Evolutionary conservation across 2,329 filamentous ascomycete genomes (phyloP), one percentile per base, ranked within the genome.

Genomic region (Pseudogymnoascus sp.): DNA sequence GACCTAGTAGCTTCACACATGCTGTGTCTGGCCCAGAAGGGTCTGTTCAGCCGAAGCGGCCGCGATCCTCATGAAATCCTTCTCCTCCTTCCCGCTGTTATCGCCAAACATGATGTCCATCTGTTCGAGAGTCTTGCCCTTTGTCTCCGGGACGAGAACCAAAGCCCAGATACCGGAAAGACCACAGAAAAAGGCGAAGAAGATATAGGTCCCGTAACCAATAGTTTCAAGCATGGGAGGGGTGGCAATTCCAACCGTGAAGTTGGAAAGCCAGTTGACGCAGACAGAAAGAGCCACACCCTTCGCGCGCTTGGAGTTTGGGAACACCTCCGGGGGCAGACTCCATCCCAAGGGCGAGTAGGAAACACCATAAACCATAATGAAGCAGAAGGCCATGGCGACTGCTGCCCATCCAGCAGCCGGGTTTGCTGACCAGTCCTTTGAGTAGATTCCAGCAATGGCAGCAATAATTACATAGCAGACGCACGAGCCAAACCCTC

Each of bases 221-320:
- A 71, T 36, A 36, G 76, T 70, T 35, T 83, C 84, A 35, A 89
- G 82, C 76, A 90, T 86, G 81, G 88, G 90, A 15, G 88, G 87
- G 7, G 85, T 89, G 76, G 91, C 89, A 74, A 91, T 82, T 65
- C 85, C 82, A 69, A 85, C 85, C 74, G 35, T 36, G 35, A 36
- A 36, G 35, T 36, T 74, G 4, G 68, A 69, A 5, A 78, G 63
- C 76, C 76, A 78, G 40, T 72, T 86, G 9, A 79, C 81, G 66
- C 79, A 83, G 0, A 84, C 87, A 0, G 83, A 83, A 1, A 87
- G 74, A 2, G 84, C 84, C 0, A 87, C 84, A 57, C 86, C 86
- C 70, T 87, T 88, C 5, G 84, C 83, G 11, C 84, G 78, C 0
- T 82, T 73, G 0, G 78, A 78, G 0, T 80, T 80, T 0, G 83